Base-by-base conservation (phyloP, 2,329 filamentous ascomycete genomes). In the Pseudogymnoascus sp. region DNA sequence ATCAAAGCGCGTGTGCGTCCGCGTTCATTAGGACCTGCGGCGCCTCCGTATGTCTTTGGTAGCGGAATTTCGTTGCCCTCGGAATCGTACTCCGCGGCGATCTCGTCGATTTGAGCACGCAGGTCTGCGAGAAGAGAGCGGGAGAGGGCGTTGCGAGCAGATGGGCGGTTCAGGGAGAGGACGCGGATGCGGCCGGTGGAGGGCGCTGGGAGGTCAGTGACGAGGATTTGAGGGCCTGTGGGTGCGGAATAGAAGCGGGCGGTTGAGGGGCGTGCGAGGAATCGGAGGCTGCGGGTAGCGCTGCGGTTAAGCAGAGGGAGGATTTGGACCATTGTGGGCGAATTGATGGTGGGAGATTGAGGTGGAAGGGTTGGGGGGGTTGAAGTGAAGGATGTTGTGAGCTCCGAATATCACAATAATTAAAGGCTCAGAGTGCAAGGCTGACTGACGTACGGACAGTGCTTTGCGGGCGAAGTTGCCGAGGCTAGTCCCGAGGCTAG, bases 91-190 rank as follows among this genome's bases (percentile, higher is more conserved):
- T 87, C 83, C 7, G 75, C 78, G 63, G 88, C 84, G 54, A 97
- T 82, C 66, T 83, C 82, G 70, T 91, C 83, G 63, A 97, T 81
- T 71, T 96, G 85, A 45, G 83, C 80, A 61, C 84, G 83, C 64
- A 99, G 81, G 59, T 88, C 83, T 3, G 84, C 77, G 61, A 99
- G 83, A 39, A 99, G 81, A 64, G 87, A 85, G 64, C 81, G 83
- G 0, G 93, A 97, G 73, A 99, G 90, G 68, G 95, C 95, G 76
- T 99, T 99, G 72, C 93, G 89, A 37, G 93, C 88, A 7, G 83
- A 76, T 0, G 92, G 92, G 3, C 92, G 84, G 78, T 97, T 95
- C 68, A 99, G 83, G 66, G 93, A 88, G 64, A 97, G 85, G 68
- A 97, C 83, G 65, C 91, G 88, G 76, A 97, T 95, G 77, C 88